Conservation (phyloP, 2,329 filamentous ascomycete genomes). For the Cladophialophora yegresii region DNA sequence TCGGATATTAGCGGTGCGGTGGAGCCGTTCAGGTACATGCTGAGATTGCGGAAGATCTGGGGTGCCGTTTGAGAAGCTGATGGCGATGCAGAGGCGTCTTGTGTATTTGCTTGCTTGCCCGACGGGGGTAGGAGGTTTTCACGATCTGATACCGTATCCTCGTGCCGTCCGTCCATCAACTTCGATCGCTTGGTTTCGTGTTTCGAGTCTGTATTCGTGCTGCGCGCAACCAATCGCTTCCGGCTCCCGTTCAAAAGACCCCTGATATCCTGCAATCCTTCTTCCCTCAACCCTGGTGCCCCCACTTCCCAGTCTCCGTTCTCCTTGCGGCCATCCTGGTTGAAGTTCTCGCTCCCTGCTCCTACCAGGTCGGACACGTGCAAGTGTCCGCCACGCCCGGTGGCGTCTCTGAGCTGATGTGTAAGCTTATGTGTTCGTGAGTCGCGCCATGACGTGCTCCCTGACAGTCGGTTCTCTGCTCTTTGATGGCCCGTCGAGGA, state of each 20-base stretch:
- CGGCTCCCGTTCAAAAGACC: slow-evolving; percentile 53
- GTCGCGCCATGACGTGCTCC: slow-evolving; percentile 69
- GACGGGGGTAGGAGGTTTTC: slow-evolving; percentile 8
- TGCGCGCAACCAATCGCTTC: slow-evolving; percentile 39
- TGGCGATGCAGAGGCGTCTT: not conserved
- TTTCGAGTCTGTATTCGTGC: slow-evolving; percentile 3
- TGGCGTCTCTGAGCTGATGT: slow-evolving; percentile 64
- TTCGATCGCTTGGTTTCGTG: slow-evolving; percentile 23
- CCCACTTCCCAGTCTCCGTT: slow-evolving; percentile 56
- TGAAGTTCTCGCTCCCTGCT: slow-evolving; percentile 61
- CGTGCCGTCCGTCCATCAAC: slow-evolving; percentile 1
- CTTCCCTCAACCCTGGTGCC: slow-evolving; percentile 40
- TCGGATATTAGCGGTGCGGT: slow-evolving; percentile 80
- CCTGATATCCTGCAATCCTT: slow-evolving; percentile 47
- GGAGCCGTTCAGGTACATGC: slow-evolving; percentile 84
- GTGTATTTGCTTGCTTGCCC: slow-evolving; percentile 12
- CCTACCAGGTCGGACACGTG: slow-evolving; percentile 65
- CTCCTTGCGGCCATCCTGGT: slow-evolving; percentile 52
- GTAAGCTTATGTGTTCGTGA: slow-evolving; percentile 69
- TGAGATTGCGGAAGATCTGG: slow-evolving; percentile 68
- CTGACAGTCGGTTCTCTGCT: slow-evolving; percentile 65
- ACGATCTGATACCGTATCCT: not conserved
- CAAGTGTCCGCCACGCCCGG: slow-evolving; percentile 61
- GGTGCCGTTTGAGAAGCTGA: slow-evolving; percentile 28
- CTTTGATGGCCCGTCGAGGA: slow-evolving; percentile 77